Evolutionary conservation across 768 basidiomycete genomes (phyloP).

Genomic region (Suillus brevipes): DNA sequence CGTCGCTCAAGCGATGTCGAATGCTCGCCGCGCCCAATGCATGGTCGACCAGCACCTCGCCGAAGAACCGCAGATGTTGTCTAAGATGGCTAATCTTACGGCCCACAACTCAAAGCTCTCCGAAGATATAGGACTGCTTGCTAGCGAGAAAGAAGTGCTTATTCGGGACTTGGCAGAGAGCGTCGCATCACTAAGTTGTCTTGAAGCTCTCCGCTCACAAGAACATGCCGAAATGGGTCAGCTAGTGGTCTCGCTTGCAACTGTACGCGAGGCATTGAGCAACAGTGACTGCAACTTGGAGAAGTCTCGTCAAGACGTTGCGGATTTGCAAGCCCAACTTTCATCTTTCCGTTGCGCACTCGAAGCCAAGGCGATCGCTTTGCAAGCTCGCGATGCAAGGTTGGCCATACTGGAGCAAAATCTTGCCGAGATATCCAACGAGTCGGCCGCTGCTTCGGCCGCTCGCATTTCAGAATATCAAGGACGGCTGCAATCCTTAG

Average conservation of each 20-base stretch:
- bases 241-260: slow-evolving; percentile 25
- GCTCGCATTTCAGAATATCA: slow-evolving; percentile 9
- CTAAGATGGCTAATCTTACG: slow-evolving; percentile 19
- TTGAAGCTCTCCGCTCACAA: slow-evolving; percentile 14
- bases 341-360: slow-evolving; percentile 18
- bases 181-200: slow-evolving; percentile 10
- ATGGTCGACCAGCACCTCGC: slow-evolving; percentile 6
- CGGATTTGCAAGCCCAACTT: slow-evolving; percentile 22
- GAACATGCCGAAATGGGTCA: slow-evolving; percentile 15
- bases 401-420: slow-evolving; percentile 13
- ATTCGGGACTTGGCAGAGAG: neutral
- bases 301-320: slow-evolving; percentile 5
- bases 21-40: slow-evolving; percentile 26
- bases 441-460: neutral
- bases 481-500: slow-evolving; percentile 2
- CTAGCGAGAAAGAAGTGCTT: slow-evolving; percentile 2
- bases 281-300: slow-evolving; percentile 16
- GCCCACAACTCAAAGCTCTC: slow-evolving; percentile 17
- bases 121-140: slow-evolving; percentile 18
- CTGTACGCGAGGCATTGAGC: slow-evolving; percentile 21
- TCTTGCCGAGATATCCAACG: slow-evolving; percentile 10
- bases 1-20: slow-evolving; percentile 37
- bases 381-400: slow-evolving; percentile 13
- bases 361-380: slow-evolving; percentile 9
- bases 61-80: neutral